Evolutionary conservation across 75 land plant species (phyloP), one percentile per base, ranked within the genome.

Genomic region (Picea sitchensis): DNA sequence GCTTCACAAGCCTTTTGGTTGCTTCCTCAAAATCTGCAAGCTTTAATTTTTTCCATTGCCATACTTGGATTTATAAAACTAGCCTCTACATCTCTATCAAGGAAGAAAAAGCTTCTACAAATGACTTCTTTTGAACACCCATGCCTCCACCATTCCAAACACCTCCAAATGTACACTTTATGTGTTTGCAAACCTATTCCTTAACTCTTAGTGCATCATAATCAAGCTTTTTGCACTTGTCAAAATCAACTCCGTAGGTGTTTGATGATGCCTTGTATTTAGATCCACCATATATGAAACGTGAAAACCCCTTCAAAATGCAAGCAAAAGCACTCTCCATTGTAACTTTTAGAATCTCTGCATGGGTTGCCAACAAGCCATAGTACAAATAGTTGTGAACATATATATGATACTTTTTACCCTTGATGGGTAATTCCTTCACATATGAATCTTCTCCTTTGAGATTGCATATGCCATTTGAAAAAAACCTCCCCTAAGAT

Each of bases 391-490:
- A 98, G 87, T 98, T 98, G 90, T 95, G 96, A 78, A 98, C 98
- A 85, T 98, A 98, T 12, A 98, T 87, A 75, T 88, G 65, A 77
- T 98, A 98, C 47, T 83, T 84, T 38, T 73, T 81, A 68, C 99
- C 98, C 79, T 85, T 84, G 3, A 98, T 90, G 67, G 71, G 79
- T 85, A 98, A 79, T 63, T 91, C 84, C 84, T 91, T 85, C 44
- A 98, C 92, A 87, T 98, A 98, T 56, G 88, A 36, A 75, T 92
- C 91, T 76, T 90, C 95, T 57, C 92, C 95, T 76, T 80, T 41
- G 99, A 90, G 68, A 98, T 88, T 36, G 99, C 99, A 86, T 98
- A 98, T 67, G 98, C 94, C 99, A 95, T 95, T 84, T 98, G 99
- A 68, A 98, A 96, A 76, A 96, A 98, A 15, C 99, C 99, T 69